Percentiles rank a stretch among this genome's conserved stretches.
phyloP scores from a whole-genome alignment of 139 green algal genomes.

The Chlamydomonas incerta region DNA sequence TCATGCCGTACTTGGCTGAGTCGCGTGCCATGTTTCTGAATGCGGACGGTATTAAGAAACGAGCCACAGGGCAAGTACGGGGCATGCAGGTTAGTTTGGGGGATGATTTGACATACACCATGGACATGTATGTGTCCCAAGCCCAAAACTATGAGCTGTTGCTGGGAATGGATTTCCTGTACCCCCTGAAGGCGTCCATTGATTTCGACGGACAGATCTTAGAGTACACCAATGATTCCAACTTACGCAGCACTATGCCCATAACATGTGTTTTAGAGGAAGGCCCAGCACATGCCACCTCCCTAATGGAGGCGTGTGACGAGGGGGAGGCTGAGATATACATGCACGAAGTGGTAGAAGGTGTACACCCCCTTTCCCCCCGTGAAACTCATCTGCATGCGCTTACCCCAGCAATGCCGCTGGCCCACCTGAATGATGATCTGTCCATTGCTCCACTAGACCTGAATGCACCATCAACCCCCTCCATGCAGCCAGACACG shows the following conservation, averaged over 20 bases:
- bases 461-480: too few relatives aligned
- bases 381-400: too few relatives aligned
- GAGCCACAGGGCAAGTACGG: background rate
- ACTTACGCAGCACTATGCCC: background rate
- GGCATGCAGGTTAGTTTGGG: background rate
- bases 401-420: too few relatives aligned
- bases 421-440: too few relatives aligned
- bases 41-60: background rate
- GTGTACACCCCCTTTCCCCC: too few relatives aligned
- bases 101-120: background rate
- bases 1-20: background rate
- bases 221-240: constrained; percentile 4
- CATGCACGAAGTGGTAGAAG: too few relatives aligned
- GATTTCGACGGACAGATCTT: background rate
- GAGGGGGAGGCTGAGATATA: too few relatives aligned
- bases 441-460: too few relatives aligned
- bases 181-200: background rate
- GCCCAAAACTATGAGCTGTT: background rate
- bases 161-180: constrained; percentile 20
- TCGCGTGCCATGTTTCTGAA: background rate
- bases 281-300: too few relatives aligned
- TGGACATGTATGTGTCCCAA: background rate
- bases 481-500: too few relatives aligned
- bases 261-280: background rate
- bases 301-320: too few relatives aligned